Base-by-base conservation (phyloP, 805 yeast genomes). In the Candida nanaspora region DNA sequence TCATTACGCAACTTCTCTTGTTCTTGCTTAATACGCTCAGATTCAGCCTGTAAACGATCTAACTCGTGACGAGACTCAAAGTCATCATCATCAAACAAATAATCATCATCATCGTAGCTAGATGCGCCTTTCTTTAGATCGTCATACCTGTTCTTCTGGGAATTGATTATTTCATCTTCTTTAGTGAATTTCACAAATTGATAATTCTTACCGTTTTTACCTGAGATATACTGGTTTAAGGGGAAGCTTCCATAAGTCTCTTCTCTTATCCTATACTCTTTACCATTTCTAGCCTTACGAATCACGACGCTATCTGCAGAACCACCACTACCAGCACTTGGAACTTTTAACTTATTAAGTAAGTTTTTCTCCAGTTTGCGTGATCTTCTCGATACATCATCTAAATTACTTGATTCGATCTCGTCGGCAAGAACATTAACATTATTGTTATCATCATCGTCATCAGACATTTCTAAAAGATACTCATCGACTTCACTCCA, bases 401-500 rank as follows among this genome's bases (percentile, higher is more conserved):
- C 40, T 40, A 41, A 11, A 21, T 29, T 22, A 29, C 32, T 26
- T n/a, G n/a, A 18, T 13, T 37, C 37, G 8, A 11, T 18, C 16
- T 14, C 3, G 15, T 33, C 41, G 23, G 20, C 15, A 31, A 21
- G n/a, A 27, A 5, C 30, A 19, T 47, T 51, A 18, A 38, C 49
- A 14, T 45, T 41, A 26, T 43, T 41, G 14, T 20, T 32, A 3
- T 33, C 40, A 2, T 39, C 42, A 18, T 28, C 34, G 41, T 34
- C 3, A 39, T 39, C 20, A 13, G 6, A 8, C 45, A 49, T 35
- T 30, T 52, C 52, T 41, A 49, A 50, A 22, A 59, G 40, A 37
- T 57, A 65, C 40, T 64, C 68, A 48, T 80, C 85, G 33, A 70
- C 80, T 35, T 81, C 88, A 35, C 76, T 67, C 89, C 89, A 82